Evolutionary conservation across 2,329 filamentous ascomycete species (phyloP).

Genomic region (Arthroderma sp.): DNA sequence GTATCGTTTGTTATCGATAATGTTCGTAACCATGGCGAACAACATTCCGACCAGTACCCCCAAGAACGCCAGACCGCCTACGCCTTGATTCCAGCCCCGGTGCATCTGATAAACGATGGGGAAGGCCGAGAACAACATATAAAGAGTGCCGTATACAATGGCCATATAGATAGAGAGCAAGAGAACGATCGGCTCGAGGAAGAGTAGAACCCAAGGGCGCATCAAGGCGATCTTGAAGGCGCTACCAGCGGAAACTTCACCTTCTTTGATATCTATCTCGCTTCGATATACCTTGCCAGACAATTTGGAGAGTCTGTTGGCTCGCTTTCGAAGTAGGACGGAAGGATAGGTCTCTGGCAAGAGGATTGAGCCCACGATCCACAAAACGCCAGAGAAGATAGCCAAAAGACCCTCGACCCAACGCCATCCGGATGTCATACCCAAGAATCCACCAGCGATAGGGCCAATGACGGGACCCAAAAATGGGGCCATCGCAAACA

Average conservation of each 20-base stretch:
- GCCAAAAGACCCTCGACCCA: constrained; percentile 50
- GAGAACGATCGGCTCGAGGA: constrained; percentile 56
- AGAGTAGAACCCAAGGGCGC: constrained; percentile 56
- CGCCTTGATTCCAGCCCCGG: constrained; percentile 46
- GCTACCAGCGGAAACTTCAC: constrained; percentile 30
- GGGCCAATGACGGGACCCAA: constrained; percentile 27
- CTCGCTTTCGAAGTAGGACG: constrained; percentile 42
- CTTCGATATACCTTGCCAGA: constrained; percentile 47
- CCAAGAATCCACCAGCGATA: constrained; percentile 51
- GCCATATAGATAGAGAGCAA: constrained; percentile 54
- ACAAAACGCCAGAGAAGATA: constrained; percentile 47
- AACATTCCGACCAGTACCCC: constrained; percentile 57
- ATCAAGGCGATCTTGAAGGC: constrained; percentile 46
- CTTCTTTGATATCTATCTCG: constrained; percentile 36
- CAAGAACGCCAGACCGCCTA: constrained; percentile 53
- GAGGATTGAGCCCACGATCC: constrained; percentile 38
- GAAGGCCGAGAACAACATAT: constrained; percentile 48
- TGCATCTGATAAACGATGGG: constrained; percentile 52
- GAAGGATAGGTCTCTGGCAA: constrained; percentile 51
- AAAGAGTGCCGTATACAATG: constrained; percentile 36
- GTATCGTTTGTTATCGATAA: constrained; percentile 44
- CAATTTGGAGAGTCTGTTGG: constrained; percentile 36
- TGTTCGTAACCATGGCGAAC: constrained; percentile 39
- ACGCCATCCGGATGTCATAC: constrained; percentile 48
- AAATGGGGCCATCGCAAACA: constrained; percentile 17